Base-by-base conservation (phyloP, 1,284 basidiomycete genomes). In the Leccinum subatratum region DNA sequence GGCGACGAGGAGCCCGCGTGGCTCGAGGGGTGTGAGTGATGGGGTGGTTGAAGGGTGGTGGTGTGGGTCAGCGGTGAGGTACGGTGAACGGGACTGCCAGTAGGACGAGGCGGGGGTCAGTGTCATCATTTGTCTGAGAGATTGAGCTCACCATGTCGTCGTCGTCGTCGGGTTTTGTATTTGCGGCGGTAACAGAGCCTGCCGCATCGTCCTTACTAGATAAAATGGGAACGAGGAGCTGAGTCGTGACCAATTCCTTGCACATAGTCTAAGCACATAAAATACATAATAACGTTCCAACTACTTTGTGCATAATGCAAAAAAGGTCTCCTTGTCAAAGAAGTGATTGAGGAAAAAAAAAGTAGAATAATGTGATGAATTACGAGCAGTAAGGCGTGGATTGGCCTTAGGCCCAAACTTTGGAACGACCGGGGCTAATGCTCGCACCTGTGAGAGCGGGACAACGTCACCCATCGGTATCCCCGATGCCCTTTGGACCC, bases 71-170 rank as follows among this genome's bases (percentile, higher is more conserved):
- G 37, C 37, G 37, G 37, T 37, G 37, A 37, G 37, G 37, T 37
- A 37, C 37, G 37, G 37, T 37, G 37, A 37, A 37, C 14, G 37
- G 37, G 5, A 37, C 37, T 37, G 37, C 37, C 37, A 37, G 37
- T 37, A 37, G 37, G 37, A 6, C 6, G 37, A 37, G 37, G 37
- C 37, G 37, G 37, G 37, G 37, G 37, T 6, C 37, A 37, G 37
- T 14, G 37, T 37, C 37, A 14, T 75, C 76, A 56, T 61, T 67
- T 4, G 60, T 11, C 14, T 37, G 37, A 28, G 70, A 69, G 1
- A 62, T 22, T 59, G 28, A 64, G 67, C 66, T 73, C 72, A 74
- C 37, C n/a, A n/a, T 11, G 45, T 51, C 48, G 48, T 51, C n/a
- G 45, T 48, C 45, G 45, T 48, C 18, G 48, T 63, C 51, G 67